Evolutionary conservation across 2,329 filamentous ascomycete genomes (phyloP).

Genomic region (Ophiobolus disseminans): DNA sequence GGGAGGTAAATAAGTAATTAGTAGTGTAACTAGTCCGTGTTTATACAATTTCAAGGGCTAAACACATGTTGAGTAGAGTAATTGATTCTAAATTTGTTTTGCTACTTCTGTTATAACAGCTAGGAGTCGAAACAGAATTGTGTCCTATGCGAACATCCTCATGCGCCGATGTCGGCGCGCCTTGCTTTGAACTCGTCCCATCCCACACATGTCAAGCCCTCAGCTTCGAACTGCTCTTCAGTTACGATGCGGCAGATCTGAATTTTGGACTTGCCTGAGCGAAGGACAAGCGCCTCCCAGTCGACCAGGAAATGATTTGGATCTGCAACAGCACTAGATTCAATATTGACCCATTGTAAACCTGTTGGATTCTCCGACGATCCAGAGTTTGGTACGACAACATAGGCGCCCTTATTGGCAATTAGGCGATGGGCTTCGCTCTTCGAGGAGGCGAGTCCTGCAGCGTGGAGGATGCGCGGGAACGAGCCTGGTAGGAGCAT

Average conservation of each 20-base stretch:
- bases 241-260: conserved; percentile 63
- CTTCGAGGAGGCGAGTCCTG: conserved; percentile 64
- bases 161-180: too few relatives aligned
- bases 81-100: too few relatives aligned
- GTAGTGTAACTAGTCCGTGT: too few relatives aligned
- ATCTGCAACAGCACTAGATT: conserved; percentile 64
- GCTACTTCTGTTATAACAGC: too few relatives aligned
- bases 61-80: too few relatives aligned
- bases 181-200: not conserved
- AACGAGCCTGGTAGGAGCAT: conserved; percentile 64
- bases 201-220: not conserved
- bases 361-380: conserved; percentile 47
- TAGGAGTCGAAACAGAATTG: too few relatives aligned
- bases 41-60: too few relatives aligned
- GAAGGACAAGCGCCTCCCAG: conserved; percentile 61
- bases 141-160: too few relatives aligned
- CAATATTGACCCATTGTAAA: conserved; percentile 69
- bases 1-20: too few relatives aligned
- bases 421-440: conserved; percentile 68
- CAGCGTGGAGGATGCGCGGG: conserved; percentile 65
- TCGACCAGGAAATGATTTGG: conserved; percentile 67
- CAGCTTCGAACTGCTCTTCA: conserved; percentile 58
- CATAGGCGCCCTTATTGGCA: conserved; percentile 63
- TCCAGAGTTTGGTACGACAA: conserved; percentile 57
- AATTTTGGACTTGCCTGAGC: conserved; percentile 67